Conservation (phyloP, 768 basidiomycete genomes). For the Pleurotus sapidus region DNA sequence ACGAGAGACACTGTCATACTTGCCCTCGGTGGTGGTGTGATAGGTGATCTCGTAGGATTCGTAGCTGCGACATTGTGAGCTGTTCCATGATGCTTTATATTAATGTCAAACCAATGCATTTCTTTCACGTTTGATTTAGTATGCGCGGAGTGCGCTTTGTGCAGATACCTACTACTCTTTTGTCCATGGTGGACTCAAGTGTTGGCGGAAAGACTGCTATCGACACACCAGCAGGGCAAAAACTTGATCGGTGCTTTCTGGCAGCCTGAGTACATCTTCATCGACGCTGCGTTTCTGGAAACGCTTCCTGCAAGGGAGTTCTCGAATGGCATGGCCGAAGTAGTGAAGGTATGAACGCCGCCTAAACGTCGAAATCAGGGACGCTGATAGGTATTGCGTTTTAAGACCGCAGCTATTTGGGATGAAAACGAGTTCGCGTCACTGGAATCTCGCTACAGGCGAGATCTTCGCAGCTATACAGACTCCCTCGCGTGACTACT, state of each 20-base stretch:
- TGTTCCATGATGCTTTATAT: neutral
- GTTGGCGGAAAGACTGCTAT: constrained; percentile 99
- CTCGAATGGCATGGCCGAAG: constrained; percentile 98
- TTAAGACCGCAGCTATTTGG: constrained; percentile 99
- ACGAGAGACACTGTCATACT: constrained; percentile 92
- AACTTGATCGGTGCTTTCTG: constrained; percentile 98
- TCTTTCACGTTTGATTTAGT: constrained; percentile 37
- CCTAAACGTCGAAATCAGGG: too few species aligned
- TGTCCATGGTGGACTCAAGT: constrained; percentile 98
- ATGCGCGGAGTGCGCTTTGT: constrained; percentile 97
- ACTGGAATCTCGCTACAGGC: constrained; percentile 80
- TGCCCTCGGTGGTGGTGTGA: constrained; percentile 94
- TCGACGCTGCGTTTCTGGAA: constrained; percentile 94
- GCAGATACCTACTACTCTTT: constrained; percentile 93
- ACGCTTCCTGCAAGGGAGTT: constrained; percentile 91
- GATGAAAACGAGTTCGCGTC: constrained; percentile 84
- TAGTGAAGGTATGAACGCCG: constrained; percentile 74
- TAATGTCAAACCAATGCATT: constrained; percentile 1
- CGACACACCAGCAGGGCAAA: constrained; percentile 96
- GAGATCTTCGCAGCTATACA: constrained; percentile 88
- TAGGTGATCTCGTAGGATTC: constrained; percentile 95
- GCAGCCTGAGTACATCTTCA: constrained; percentile 97
- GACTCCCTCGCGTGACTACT: constrained; percentile 56
- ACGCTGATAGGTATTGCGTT: neutral
- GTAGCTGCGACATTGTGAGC: constrained; percentile 92